Conservation (phyloP, 1,139 yeast genomes). For the Magnusiomyces clavatus region DNA sequence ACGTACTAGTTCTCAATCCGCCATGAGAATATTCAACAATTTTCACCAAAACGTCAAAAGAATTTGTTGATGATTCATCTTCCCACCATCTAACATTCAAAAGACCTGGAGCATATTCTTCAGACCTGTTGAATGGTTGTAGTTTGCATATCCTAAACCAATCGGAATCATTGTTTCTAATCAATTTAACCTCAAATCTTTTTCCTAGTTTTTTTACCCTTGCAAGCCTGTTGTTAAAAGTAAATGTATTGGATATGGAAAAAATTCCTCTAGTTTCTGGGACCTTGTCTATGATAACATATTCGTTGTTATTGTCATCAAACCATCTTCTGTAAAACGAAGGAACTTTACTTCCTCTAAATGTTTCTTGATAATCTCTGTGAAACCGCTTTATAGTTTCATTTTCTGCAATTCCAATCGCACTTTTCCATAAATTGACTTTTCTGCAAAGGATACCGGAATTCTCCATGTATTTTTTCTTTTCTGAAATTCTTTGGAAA, state of each 20-base stretch:
- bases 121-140: neutral
- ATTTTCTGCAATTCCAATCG: no score
- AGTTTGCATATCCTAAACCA: conserved; percentile 10
- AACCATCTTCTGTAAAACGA: no score
- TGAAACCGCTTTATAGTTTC: no score
- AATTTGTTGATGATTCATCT: neutral
- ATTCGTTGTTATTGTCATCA: no score
- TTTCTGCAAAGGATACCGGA: no score
- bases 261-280: neutral
- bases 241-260: neutral
- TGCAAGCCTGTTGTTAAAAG: neutral
- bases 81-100: neutral
- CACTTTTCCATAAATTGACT: no score
- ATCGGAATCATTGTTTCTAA: neutral
- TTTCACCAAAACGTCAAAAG: conserved; percentile 8
- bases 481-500: no score
- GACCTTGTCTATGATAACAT: neutral
- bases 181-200: neutral
- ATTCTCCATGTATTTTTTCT: no score
- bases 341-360: no score
- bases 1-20: no score
- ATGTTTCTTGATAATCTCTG: no score
- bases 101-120: conserved; percentile 2
- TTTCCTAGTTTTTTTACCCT: neutral
- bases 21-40: conserved; percentile 8